Percentiles rank a stretch among this genome's conserved stretches.
Conservation (phyloP, 139 green algal genomes). For the Nannochloris sp. region DNA sequence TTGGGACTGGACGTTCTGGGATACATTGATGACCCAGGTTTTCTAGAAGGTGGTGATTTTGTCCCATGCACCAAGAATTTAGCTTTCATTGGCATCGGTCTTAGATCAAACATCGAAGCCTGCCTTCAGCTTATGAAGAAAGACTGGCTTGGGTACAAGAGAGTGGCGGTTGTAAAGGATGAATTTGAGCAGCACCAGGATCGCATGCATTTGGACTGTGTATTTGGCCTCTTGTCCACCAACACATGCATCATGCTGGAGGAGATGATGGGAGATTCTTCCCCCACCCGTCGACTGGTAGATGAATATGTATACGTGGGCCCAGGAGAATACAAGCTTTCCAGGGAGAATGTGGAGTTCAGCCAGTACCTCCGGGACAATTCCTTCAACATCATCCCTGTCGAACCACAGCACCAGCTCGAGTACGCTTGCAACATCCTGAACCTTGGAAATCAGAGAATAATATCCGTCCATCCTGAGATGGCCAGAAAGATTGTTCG, state of each 20-base stretch:
- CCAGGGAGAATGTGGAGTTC: conserved; percentile 63
- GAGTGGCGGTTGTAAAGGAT: conserved; percentile 81
- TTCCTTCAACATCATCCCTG: conserved; percentile 86
- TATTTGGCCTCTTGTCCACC: conserved; percentile 79
- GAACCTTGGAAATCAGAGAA: conserved; percentile 74
- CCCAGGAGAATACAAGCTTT: conserved; percentile 6
- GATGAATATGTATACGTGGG: conserved; percentile 27
- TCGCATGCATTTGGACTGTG: conserved; percentile 96
- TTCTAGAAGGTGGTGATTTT: conserved; percentile 92
- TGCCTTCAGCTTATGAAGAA: conserved; percentile 80
- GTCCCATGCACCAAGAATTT: conserved; percentile 70
- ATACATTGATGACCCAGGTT: conserved; percentile 62
- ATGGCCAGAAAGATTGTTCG: conserved; percentile 74
- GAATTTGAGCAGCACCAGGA: conserved; percentile 87
- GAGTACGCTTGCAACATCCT: conserved; percentile 85
- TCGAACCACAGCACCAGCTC: conserved; percentile 76
- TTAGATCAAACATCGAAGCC: conserved; percentile 83
- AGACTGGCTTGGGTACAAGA: conserved; percentile 70
- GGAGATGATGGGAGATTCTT: conserved; percentile 68
- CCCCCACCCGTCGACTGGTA: conserved; percentile 56
- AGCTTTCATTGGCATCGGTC: conserved; percentile 70
- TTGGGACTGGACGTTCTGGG: conserved; percentile 73
- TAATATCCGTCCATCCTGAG: conserved; percentile 75
- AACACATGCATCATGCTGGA: conserved; percentile 82
- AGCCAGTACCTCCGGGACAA: conserved; percentile 61